Evolutionary conservation across 352 stramenopile species (phyloP).

Genomic region (Globisporangium yorkense): DNA sequence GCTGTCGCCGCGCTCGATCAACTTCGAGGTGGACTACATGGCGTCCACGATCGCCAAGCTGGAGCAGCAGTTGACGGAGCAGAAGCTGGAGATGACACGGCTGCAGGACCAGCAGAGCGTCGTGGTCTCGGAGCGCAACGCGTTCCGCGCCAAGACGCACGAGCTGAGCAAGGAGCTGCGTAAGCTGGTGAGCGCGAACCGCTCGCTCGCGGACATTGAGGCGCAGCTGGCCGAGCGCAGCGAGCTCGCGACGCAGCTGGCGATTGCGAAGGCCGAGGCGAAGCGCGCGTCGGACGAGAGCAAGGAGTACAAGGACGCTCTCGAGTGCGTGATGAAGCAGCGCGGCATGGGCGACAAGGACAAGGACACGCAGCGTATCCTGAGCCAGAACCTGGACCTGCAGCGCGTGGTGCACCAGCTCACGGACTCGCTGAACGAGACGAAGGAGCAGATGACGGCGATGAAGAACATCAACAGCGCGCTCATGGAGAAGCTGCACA

Average conservation of each 20-base stretch:
- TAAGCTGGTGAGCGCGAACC: slow-evolving; percentile 40
- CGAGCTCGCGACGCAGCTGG: slow-evolving; percentile 46
- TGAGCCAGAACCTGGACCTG: slow-evolving; percentile 59
- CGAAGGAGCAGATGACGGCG: slow-evolving; percentile 60
- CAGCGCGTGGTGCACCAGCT: slow-evolving; percentile 70
- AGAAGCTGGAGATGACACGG: slow-evolving; percentile 19
- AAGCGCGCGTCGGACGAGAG: slow-evolving; percentile 52
- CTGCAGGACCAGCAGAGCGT: slow-evolving; percentile 33
- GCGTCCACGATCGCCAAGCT: slow-evolving; percentile 29
- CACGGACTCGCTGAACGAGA: slow-evolving; percentile 62
- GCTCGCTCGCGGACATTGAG: slow-evolving; percentile 46
- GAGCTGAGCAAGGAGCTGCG: slow-evolving; percentile 60
- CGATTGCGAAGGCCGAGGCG: slow-evolving; percentile 40
- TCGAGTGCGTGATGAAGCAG: slow-evolving; percentile 42
- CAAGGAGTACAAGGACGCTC: slow-evolving; percentile 48
- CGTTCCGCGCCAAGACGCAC: slow-evolving; percentile 37
- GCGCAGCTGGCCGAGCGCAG: slow-evolving; percentile 53
- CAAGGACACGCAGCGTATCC: slow-evolving; percentile 52
- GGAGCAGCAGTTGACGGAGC: slow-evolving; percentile 27
- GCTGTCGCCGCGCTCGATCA: slow-evolving; percentile 24
- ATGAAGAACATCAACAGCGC: slow-evolving; percentile 74
- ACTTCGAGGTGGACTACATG: slow-evolving; percentile 17
- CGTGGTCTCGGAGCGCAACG: slow-evolving; percentile 51
- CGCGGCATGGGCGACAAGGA: slow-evolving; percentile 57
- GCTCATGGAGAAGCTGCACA: slow-evolving; percentile 57